Conservation (phyloP, 2,329 filamentous ascomycete genomes). For the Hypomyces perniciosus region DNA sequence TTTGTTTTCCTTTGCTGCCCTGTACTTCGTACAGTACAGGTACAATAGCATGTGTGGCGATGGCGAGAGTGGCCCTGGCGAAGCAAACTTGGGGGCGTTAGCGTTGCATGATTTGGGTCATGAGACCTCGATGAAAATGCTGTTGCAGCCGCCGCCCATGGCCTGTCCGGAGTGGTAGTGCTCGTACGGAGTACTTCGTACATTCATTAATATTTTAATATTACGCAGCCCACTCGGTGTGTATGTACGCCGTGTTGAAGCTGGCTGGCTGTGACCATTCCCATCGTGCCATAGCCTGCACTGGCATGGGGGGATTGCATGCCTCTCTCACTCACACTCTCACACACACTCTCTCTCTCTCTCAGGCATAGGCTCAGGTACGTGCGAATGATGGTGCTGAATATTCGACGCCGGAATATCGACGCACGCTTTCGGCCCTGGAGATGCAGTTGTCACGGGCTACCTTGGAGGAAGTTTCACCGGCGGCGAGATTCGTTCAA, state of each 20-base stretch:
- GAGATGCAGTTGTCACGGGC: neutral
- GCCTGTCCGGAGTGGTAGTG: neutral
- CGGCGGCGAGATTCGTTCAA: constrained; percentile 4
- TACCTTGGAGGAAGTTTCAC: neutral
- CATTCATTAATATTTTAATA: neutral
- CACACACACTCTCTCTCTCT: neutral
- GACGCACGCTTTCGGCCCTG: neutral
- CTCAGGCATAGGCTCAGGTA: neutral
- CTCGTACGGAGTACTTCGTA: neutral
- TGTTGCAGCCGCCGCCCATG: neutral
- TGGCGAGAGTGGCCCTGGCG: constrained; percentile 9
- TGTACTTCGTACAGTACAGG: neutral
- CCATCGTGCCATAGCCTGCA: no score
- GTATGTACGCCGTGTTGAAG: no score
- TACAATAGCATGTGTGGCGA: constrained; percentile 1
- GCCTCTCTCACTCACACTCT: no score
- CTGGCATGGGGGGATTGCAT: no score
- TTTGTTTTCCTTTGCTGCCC: constrained; percentile 2
- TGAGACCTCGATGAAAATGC: constrained; percentile 20
- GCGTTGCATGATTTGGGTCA: constrained; percentile 26
- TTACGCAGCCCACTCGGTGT: no score
- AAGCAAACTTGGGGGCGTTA: constrained; percentile 18
- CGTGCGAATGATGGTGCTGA: neutral
- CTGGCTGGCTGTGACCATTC: no score
- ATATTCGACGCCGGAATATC: neutral